Evolutionary conservation across 768 basidiomycete species (phyloP).

Genomic region (Amanita pallidorosea): DNA sequence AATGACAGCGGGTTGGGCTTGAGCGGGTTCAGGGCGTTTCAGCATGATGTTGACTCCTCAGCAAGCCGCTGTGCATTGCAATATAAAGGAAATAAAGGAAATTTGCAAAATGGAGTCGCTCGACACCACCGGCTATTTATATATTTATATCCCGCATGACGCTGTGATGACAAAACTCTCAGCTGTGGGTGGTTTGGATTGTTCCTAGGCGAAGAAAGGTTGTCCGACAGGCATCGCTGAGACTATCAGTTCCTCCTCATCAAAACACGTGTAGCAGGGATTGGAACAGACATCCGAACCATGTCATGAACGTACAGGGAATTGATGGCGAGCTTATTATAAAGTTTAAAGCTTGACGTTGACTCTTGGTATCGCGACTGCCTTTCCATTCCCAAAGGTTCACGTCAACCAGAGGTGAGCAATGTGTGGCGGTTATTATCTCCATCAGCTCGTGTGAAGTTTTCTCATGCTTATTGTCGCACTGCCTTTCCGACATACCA

Average conservation of each 20-base stretch:
- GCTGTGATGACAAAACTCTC: background rate
- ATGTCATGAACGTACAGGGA: too few species aligned
- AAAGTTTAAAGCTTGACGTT: background rate
- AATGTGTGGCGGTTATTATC: background rate
- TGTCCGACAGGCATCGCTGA: background rate
- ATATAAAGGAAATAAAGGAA: too few species aligned
- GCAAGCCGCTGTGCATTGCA: too few species aligned
- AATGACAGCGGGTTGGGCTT: background rate
- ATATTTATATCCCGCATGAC: background rate
- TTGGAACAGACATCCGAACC: background rate
- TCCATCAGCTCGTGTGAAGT: background rate
- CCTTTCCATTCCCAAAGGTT: background rate
- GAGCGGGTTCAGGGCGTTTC: background rate
- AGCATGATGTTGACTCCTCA: background rate
- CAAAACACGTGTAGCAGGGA: background rate
- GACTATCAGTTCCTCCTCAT: background rate
- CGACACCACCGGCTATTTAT: background rate
- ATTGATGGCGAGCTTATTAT: background rate
- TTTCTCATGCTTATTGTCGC: background rate
- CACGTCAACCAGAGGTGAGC: too few species aligned
- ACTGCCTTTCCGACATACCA: background rate
- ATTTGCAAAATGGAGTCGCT: background rate
- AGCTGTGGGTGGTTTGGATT: too few species aligned
- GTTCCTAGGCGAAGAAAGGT: background rate
- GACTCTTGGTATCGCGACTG: background rate